Conservation (phyloP, 108 stramenopile genomes). For the Discostella stelligeroides region DNA sequence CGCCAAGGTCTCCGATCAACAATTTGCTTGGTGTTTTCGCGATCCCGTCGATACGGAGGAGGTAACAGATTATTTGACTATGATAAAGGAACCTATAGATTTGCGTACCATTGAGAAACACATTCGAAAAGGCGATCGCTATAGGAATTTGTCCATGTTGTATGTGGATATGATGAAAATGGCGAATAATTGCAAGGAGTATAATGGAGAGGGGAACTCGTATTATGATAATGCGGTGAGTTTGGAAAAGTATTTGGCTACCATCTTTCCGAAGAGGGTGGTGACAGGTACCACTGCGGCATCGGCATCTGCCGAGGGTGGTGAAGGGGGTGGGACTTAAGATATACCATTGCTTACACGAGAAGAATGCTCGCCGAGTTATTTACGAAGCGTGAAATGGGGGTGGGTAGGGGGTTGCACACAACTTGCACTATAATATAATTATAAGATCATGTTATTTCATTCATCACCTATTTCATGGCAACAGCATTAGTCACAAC, state of each 20-base stretch:
- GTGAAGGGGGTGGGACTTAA: background rate
- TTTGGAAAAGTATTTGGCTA: slow-evolving; percentile 74
- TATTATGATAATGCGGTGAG: slow-evolving; percentile 78
- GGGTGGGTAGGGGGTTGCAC: too few species aligned
- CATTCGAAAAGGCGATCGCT: slow-evolving; percentile 82
- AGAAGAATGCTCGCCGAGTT: background rate
- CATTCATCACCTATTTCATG: too few species aligned
- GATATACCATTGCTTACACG: background rate
- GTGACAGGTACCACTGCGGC: background rate
- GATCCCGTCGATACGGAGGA: slow-evolving; percentile 90
- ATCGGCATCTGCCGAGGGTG: background rate
- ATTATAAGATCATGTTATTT: too few species aligned
- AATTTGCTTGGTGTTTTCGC: slow-evolving; percentile 92
- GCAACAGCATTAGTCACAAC: too few species aligned
- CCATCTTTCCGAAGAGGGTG: slow-evolving; percentile 47
- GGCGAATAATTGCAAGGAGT: slow-evolving; percentile 93
- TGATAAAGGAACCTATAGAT: slow-evolving; percentile 91
- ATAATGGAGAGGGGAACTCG: slow-evolving; percentile 79
- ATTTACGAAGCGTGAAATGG: too few species aligned
- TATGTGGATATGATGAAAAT: slow-evolving; percentile 89
- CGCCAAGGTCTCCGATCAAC: slow-evolving; percentile 85
- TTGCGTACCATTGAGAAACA: slow-evolving; percentile 84
- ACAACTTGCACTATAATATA: too few species aligned
- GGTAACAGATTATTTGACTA: slow-evolving; percentile 88
- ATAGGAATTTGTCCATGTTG: slow-evolving; percentile 80